These are phyloP conservation scores for Alternaria rosae DNA, from an alignment of 2,329 filamentous ascomycete genomes.

Conservation along the genomic window DNA sequence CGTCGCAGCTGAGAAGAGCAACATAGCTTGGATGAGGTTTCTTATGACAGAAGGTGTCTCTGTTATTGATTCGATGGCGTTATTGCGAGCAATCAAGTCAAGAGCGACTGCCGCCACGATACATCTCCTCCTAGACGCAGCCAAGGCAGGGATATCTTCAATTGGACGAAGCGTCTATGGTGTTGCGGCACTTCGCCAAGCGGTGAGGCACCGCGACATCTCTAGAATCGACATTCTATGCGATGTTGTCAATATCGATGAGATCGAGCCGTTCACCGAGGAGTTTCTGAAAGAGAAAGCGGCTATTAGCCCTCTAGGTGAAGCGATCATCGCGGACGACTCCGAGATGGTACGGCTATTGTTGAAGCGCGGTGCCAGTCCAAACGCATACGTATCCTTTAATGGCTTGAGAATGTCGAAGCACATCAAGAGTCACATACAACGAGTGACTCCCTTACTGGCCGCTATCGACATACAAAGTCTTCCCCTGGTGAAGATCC, in stretches of 20 bases:
- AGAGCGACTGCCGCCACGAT: not conserved
- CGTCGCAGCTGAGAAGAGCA: not conserved
- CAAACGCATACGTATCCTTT: not conserved
- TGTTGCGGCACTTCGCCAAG: not conserved
- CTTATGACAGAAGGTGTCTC: not conserved
- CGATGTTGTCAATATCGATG: not conserved
- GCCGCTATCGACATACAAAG: not conserved
- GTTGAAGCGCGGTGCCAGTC: not conserved
- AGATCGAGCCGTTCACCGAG: not conserved
- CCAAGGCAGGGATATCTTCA: not conserved
- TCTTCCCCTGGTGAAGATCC: not conserved
- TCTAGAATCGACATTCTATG: not conserved
- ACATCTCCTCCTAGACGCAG: not conserved
- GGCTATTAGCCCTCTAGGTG: not conserved
- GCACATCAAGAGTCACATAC: not conserved
- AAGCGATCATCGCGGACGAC: not conserved
- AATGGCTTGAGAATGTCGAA: not conserved
- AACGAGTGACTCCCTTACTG: not conserved
- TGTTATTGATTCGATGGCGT: not conserved
- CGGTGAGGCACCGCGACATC: not conserved
- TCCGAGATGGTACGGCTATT: accelerated
- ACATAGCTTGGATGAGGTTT: not conserved
- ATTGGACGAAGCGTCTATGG: not conserved
- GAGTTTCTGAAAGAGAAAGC: not conserved
- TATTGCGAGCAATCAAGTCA: not conserved